Percentiles rank a stretch among this genome's conserved stretches.
Evolutionary conservation across 2,329 filamentous ascomycete species (phyloP).

Genomic region (Phyllosticta ampelicida): DNA sequence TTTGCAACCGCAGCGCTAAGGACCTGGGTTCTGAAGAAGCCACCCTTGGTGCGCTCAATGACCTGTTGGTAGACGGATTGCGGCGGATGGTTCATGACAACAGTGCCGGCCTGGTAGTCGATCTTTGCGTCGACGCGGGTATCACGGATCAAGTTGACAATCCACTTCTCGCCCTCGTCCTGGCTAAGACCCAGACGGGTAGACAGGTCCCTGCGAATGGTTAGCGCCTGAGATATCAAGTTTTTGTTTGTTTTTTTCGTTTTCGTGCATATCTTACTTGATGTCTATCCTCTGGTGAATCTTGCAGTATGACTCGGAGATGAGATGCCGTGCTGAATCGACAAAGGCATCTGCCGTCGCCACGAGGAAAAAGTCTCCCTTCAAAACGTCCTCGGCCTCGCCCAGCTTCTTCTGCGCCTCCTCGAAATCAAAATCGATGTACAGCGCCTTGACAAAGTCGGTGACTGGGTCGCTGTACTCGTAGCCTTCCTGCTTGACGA

Average conservation of each 20-base stretch:
- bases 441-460: slow-evolving; percentile 90
- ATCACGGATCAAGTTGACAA: slow-evolving; percentile 97
- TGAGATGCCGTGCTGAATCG: slow-evolving; percentile 86
- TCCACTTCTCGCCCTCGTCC: slow-evolving; percentile 99
- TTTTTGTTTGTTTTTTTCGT: too few species aligned
- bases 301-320: slow-evolving; percentile 99
- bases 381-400: slow-evolving; percentile 82
- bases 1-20: slow-evolving; percentile 51
- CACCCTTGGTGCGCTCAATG: slow-evolving; percentile 97
- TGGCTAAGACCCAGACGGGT: slow-evolving; percentile 81
- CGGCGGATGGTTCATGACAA: slow-evolving; percentile 98
- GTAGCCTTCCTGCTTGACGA: slow-evolving; percentile 94
- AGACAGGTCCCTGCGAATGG: slow-evolving; percentile 59
- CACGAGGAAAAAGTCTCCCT: slow-evolving; percentile 90
- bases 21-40: slow-evolving; percentile 97
- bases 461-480: slow-evolving; percentile 96
- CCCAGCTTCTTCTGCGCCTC: slow-evolving; percentile 83
- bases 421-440: slow-evolving; percentile 95
- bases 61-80: slow-evolving; percentile 99
- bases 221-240: background rate
- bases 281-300: slow-evolving; percentile 98
- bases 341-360: slow-evolving; percentile 80
- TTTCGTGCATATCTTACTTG: slow-evolving; percentile 44
- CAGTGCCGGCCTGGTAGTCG: slow-evolving; percentile 96
- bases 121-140: slow-evolving; percentile 98